Conservation (phyloP, 1,284 basidiomycete species). For the Fereydounia khargensis region DNA sequence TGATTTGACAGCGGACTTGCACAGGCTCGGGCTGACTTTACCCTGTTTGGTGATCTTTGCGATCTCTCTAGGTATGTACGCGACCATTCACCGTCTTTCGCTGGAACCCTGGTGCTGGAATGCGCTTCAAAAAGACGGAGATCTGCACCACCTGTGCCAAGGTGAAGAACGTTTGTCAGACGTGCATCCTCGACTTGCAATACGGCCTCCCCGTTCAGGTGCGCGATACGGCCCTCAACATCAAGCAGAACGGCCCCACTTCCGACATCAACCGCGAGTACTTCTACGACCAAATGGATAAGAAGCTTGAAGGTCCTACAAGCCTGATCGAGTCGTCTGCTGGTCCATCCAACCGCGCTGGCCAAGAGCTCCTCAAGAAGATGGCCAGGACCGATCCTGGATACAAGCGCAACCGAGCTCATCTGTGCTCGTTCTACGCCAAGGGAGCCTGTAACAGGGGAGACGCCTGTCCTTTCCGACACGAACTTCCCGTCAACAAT, state of each 20-base stretch:
- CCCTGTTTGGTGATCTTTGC: too few species aligned
- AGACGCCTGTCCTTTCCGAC: conserved; percentile 86
- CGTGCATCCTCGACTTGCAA: conserved; percentile 88
- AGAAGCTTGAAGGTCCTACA: conserved; percentile 64
- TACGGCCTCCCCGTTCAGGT: conserved; percentile 96
- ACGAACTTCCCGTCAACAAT: conserved; percentile 72
- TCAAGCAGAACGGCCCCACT: conserved; percentile 83
- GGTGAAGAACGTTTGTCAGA: conserved; percentile 98
- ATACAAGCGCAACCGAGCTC: conserved; percentile 92
- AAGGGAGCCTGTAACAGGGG: conserved; percentile 94
- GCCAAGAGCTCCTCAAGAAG: conserved; percentile 92
- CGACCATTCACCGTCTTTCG: conserved; percentile 89
- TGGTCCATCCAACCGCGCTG: conserved; percentile 58
- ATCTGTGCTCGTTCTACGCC: conserved; percentile 90
- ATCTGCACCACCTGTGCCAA: conserved; percentile 98
- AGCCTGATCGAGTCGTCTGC: conserved; percentile 44
- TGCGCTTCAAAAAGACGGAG: conserved; percentile 94
- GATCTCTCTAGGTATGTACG: conserved; percentile 71
- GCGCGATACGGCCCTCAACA: conserved; percentile 85
- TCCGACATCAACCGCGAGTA: conserved; percentile 94
- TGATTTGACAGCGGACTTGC: too few species aligned
- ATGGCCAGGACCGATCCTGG: conserved; percentile 89
- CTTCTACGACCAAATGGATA: conserved; percentile 70
- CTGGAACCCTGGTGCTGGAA: conserved; percentile 91
- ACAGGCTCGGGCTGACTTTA: too few species aligned